Percentiles rank a stretch among this genome's conserved stretches.
Conservation (phyloP, 371 early-diverging fungal species). For the Chytridium lagenaria region DNA sequence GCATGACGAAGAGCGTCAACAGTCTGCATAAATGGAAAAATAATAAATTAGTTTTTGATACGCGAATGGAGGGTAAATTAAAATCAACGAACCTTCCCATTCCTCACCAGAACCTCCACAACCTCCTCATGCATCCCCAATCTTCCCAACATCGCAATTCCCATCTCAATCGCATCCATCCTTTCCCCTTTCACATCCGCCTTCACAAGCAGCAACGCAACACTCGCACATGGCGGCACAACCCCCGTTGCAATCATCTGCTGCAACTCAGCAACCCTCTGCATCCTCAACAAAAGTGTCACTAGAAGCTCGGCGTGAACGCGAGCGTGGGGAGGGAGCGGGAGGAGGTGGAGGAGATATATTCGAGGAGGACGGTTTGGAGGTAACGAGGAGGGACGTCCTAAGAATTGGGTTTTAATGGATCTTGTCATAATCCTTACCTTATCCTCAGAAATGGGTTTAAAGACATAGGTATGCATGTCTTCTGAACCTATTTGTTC, state of each 20-base stretch:
- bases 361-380: constrained; percentile 33
- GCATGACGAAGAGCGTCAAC: constrained; percentile 50
- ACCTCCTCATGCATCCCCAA: constrained; percentile 43
- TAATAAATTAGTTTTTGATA: too few relatives aligned
- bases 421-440: too few relatives aligned
- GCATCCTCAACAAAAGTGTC: constrained; percentile 26
- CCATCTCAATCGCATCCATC: constrained; percentile 31
- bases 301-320: constrained; percentile 35
- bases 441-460: constrained; percentile 4
- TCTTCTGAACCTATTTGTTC: background rate
- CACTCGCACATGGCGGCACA: constrained; percentile 33
- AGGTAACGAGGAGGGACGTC: constrained; percentile 19
- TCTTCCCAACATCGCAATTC: constrained; percentile 47
- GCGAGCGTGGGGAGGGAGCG: constrained; percentile 28
- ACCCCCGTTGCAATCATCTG: constrained; percentile 40
- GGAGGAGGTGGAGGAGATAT: constrained; percentile 28
- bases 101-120: constrained; percentile 30
- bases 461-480: background rate
- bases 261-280: constrained; percentile 35
- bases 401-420: too few relatives aligned
- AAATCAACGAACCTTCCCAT: constrained; percentile 42
- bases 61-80: too few relatives aligned
- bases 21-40: too few relatives aligned
- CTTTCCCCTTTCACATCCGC: background rate
- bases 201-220: constrained; percentile 23